Evolutionary conservation across 2,329 filamentous ascomycete genomes (phyloP).

Genomic region (Colletotrichum paranaense): DNA sequence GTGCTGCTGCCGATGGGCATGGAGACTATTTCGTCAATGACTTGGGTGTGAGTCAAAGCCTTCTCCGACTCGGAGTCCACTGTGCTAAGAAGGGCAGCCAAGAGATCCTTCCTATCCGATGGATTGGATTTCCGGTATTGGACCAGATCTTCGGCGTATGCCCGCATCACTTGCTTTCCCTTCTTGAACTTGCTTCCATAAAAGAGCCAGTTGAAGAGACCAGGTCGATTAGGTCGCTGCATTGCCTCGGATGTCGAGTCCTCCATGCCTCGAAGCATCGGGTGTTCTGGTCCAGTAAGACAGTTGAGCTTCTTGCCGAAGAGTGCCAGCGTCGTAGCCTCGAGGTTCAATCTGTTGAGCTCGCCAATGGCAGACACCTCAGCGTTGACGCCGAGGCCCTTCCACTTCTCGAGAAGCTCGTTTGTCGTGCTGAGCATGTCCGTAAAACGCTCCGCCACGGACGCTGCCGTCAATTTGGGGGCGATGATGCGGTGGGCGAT

Average conservation of each 20-base stretch:
- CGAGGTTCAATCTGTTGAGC: slow-evolving; percentile 65
- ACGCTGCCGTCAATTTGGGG: slow-evolving; percentile 51
- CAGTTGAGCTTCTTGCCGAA: slow-evolving; percentile 62
- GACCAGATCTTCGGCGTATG: slow-evolving; percentile 67
- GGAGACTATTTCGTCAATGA: slow-evolving; percentile 76
- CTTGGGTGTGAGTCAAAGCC: slow-evolving; percentile 66
- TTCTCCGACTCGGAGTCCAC: slow-evolving; percentile 72
- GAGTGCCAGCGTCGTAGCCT: slow-evolving; percentile 60
- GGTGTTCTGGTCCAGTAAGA: slow-evolving; percentile 57
- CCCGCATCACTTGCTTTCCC: slow-evolving; percentile 64
- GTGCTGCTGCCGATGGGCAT: slow-evolving; percentile 71
- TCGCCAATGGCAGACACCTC: slow-evolving; percentile 59
- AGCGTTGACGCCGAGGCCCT: slow-evolving; percentile 47
- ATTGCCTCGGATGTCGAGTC: slow-evolving; percentile 66
- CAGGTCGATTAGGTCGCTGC: slow-evolving; percentile 63
- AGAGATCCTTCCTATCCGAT: slow-evolving; percentile 67
- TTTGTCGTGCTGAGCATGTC: slow-evolving; percentile 61
- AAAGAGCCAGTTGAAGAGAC: slow-evolving; percentile 63
- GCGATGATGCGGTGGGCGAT: slow-evolving; percentile 64
- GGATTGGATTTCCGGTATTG: slow-evolving; percentile 64
- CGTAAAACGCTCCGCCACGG: slow-evolving; percentile 50
- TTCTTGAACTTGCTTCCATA: slow-evolving; percentile 64
- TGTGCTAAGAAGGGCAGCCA: slow-evolving; percentile 68
- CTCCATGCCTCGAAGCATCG: slow-evolving; percentile 65
- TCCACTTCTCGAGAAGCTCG: slow-evolving; percentile 65